These are phyloP conservation scores for Trametopsis cervina DNA, from an alignment of 768 basidiomycete genomes.

Conservation along the genomic window DNA sequence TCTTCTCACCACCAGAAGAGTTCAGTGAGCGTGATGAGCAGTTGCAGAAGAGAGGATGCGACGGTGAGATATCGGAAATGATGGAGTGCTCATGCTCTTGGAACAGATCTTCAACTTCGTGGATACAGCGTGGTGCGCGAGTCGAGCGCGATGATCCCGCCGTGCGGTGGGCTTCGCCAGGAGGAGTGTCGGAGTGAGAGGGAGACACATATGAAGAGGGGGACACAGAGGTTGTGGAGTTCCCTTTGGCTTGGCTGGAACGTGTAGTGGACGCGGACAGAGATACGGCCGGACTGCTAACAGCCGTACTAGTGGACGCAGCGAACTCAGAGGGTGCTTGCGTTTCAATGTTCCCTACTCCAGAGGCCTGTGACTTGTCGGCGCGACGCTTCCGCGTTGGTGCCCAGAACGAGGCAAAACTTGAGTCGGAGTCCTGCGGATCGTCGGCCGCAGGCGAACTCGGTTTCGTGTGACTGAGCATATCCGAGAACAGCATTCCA, in stretches of 20 bases:
- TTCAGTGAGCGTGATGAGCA: slow-evolving; percentile 12
- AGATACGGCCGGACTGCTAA: no score
- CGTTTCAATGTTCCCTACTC: no score
- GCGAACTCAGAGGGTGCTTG: no score
- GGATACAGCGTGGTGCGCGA: slow-evolving; percentile 39
- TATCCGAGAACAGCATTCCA: slow-evolving; percentile 2
- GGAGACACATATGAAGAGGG: background rate
- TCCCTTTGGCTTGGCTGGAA: background rate
- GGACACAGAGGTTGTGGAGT: background rate
- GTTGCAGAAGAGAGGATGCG: slow-evolving; percentile 14
- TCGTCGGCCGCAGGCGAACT: background rate
- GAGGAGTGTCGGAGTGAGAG: background rate
- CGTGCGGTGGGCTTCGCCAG: background rate
- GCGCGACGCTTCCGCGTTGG: background rate
- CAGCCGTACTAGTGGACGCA: no score
- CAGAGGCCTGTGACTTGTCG: no score
- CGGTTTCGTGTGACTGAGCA: slow-evolving; percentile 1
- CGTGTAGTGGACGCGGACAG: no score
- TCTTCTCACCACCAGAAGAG: slow-evolving; percentile 9
- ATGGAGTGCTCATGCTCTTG: slow-evolving; percentile 12
- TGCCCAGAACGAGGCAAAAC: background rate
- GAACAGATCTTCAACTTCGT: slow-evolving; percentile 37
- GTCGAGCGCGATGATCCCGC: slow-evolving; percentile 6
- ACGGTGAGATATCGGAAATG: slow-evolving; percentile 13
- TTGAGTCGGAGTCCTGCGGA: no score